Evolutionary conservation across 192 early-diverging fungal genomes (phyloP).

Genomic region (Linderina pennispora): DNA sequence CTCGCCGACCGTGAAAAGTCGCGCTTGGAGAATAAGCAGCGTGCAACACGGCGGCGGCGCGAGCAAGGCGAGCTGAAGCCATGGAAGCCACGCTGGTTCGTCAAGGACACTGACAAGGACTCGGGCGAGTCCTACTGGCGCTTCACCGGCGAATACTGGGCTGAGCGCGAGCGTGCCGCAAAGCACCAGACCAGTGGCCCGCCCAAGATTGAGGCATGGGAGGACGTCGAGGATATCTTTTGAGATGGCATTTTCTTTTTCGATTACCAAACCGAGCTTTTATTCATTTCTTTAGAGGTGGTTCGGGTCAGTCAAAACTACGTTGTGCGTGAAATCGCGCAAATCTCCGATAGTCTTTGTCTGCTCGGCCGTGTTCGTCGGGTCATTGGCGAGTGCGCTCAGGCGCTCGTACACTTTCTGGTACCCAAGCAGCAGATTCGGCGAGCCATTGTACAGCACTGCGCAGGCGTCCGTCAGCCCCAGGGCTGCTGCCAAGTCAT

Average conservation of each 20-base stretch:
- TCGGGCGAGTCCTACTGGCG: constrained; percentile 62
- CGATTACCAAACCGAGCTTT: too few species aligned
- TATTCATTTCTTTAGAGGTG: background rate
- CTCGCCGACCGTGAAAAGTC: constrained; percentile 68
- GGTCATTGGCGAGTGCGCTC: background rate
- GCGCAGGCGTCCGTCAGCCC: background rate
- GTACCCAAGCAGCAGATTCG: background rate
- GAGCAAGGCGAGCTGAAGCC: constrained; percentile 51
- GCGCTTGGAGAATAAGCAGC: constrained; percentile 68
- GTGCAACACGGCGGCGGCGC: constrained; percentile 52
- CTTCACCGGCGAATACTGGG: constrained; percentile 71
- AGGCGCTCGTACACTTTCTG: background rate
- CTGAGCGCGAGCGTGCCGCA: constrained; percentile 48
- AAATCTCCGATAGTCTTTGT: background rate
- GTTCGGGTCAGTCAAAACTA: background rate
- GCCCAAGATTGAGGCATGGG: constrained; percentile 11
- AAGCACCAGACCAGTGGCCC: constrained; percentile 4
- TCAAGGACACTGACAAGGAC: constrained; percentile 55
- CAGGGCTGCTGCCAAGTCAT: background rate
- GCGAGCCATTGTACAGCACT: background rate
- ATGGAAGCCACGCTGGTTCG: constrained; percentile 80
- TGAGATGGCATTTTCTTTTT: too few species aligned
- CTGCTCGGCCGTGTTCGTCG: background rate
- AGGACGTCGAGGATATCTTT: constrained; percentile 37
- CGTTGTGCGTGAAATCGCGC: background rate